phyloP scores from a whole-genome alignment of 495 filamentous ascomycete genomes.

The Penicillium angulare region DNA sequence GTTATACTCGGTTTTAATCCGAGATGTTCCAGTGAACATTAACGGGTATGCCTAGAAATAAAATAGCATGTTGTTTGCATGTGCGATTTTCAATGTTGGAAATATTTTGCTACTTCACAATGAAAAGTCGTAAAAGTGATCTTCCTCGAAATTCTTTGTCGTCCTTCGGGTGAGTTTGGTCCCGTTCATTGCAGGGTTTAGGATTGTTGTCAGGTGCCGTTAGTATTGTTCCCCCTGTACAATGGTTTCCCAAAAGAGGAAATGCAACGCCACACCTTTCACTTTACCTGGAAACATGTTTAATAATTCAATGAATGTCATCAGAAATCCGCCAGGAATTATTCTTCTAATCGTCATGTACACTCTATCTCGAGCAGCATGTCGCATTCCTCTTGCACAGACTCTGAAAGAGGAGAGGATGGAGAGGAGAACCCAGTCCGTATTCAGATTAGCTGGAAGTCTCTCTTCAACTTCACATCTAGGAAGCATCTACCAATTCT shows the following conservation, averaged over 20 bases:
- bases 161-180: not conserved
- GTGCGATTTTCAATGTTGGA: not conserved
- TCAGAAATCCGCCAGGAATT: no score
- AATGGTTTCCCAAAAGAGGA: not conserved
- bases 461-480: constrained; percentile 73
- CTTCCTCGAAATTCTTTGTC: not conserved
- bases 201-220: not conserved
- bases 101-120: no score
- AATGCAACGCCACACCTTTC: no score
- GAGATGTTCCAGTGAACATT: no score
- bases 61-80: constrained; percentile 5
- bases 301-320: no score
- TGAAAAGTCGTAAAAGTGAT: not conserved
- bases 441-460: constrained; percentile 38
- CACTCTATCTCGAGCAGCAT: no score
- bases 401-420: not conserved
- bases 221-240: constrained; percentile 9
- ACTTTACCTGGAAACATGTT: no score
- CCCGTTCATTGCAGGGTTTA: not conserved
- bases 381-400: no score
- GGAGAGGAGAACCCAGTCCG: not conserved
- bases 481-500: constrained; percentile 58
- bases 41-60: constrained; percentile 26
- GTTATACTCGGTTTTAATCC: no score
- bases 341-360: no score